Evolutionary conservation across 768 basidiomycete species (phyloP), one percentile per base, ranked within the genome.

Genomic region (Suillus ampliporus): DNA sequence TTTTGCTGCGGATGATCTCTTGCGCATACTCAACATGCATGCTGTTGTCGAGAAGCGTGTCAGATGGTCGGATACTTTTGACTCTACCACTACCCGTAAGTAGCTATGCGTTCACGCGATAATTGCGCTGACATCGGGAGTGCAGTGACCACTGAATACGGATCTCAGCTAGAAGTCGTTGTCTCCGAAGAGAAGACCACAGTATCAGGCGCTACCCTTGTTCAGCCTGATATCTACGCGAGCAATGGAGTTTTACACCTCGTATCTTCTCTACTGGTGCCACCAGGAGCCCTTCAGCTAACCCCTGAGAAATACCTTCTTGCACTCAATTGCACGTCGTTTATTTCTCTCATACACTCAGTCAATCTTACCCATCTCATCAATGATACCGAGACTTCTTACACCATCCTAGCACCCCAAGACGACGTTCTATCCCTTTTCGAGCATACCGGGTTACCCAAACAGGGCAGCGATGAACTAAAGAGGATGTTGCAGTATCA

Each of bases 271-370:
- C 85, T 99, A 26, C 85, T 99, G 15, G 74, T 96, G 13, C 92
- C 94, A 8, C 82, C 85, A 3, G 88, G 86, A 17, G 83, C 91
- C 50, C 84, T 97, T 26, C 81, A 86, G 63, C 78, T 95, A 48
- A 99, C 96, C 5, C 91, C 96, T 19, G 97, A 99, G 79, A 99
- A 99, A 76, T 94, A 91, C 67, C 89, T 99, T 19, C 86, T 99
- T 11, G 88, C 93, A 4, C 83, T 98, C 64, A 94, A 97, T 72
- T 97, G 96, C 77, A 91, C 92, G 2, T 84, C 84, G 35, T 99
- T 99, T 73, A 92, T 99, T 58, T 89, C 90, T 7, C 82, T 98
- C 26, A 79, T 99, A 31, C 94, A 92, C 66, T 91, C 92, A 4
- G 92, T 92, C 35, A 82, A 91, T 64, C 85, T 99, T 64, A 83